phyloP scores from a whole-genome alignment of 2,329 filamentous ascomycete species.

The Rhynchosporium agropyri region DNA sequence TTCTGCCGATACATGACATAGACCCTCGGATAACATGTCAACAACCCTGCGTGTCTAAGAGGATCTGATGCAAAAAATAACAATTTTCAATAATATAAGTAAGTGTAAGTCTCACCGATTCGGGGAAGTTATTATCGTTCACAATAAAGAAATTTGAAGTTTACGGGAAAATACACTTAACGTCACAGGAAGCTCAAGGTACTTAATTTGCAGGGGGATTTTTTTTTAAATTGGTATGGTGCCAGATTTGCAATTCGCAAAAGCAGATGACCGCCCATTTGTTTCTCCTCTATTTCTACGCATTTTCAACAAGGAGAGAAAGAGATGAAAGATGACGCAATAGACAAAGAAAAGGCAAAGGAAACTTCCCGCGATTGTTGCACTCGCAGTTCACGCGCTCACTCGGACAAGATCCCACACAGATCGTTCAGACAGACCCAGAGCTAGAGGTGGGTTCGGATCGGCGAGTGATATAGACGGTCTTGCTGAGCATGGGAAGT shows the following conservation, averaged over 20 bases:
- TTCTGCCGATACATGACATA: neutral
- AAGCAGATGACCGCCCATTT: neutral
- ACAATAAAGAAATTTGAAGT: neutral
- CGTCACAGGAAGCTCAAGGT: neutral
- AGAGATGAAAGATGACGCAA: too few species aligned
- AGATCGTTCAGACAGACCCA: too few species aligned
- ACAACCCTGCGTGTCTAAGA: neutral
- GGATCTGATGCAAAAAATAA: too few species aligned
- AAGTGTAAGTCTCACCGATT: too few species aligned
- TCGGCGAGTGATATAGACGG: neutral
- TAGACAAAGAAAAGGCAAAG: too few species aligned
- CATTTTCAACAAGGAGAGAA: neutral
- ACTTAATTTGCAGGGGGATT: neutral
- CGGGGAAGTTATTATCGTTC: too few species aligned
- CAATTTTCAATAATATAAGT: too few species aligned
- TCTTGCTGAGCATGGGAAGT: neutral
- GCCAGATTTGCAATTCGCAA: neutral
- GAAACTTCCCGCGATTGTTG: too few species aligned
- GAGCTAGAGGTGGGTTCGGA: neutral
- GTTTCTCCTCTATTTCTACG: neutral
- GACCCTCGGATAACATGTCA: neutral
- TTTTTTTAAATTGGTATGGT: neutral
- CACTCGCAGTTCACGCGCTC: neutral
- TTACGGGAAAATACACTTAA: neutral
- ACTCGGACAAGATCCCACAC: neutral